Percentiles rank a stretch among this genome's conserved stretches.
Evolutionary conservation across 2,329 filamentous ascomycete species (phyloP).

Genomic region (Leptographium lundbergii): DNA sequence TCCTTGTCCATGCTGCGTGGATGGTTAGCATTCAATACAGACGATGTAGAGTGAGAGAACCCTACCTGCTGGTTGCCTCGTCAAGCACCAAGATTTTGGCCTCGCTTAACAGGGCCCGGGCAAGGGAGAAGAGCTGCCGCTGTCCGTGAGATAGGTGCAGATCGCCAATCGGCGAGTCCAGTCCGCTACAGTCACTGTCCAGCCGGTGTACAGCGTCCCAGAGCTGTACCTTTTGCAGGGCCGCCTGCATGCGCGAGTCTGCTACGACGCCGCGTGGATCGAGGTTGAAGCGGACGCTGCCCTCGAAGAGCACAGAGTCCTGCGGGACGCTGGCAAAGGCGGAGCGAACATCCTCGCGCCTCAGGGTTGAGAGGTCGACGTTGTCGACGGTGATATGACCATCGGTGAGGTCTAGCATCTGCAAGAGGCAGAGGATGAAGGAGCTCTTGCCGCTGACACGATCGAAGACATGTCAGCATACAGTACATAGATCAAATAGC

Average conservation of each 20-base stretch:
- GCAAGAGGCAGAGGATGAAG: conserved; percentile 27
- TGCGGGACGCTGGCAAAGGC: conserved; percentile 32
- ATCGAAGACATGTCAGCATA: not conserved
- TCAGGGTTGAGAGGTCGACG: conserved; percentile 20
- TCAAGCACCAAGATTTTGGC: conserved; percentile 29
- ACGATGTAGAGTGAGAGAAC: not conserved
- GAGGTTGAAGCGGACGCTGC: conserved; percentile 33
- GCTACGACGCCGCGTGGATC: conserved; percentile 26
- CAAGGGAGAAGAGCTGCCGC: conserved; percentile 36
- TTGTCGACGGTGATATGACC: conserved; percentile 32
- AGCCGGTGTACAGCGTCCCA: conserved; percentile 19
- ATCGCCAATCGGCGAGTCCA: conserved; percentile 22
- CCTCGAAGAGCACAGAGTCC: conserved; percentile 35
- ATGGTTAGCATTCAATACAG: not conserved
- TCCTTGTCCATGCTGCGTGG: conserved; percentile 37
- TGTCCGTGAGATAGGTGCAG: conserved; percentile 27
- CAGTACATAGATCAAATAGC: not conserved
- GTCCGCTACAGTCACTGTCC: conserved; percentile 16
- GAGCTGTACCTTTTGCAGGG: conserved; percentile 12
- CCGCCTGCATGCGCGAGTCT: conserved; percentile 18
- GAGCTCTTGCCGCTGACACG: conserved; percentile 15
- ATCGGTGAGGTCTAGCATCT: conserved; percentile 28
- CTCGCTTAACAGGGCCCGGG: conserved; percentile 28
- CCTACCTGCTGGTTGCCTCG: conserved; percentile 25
- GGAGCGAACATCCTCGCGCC: conserved; percentile 14